Evolutionary conservation across 108 stramenopile genomes (phyloP).

Genomic region (Stephanodiscus minutulus): DNA sequence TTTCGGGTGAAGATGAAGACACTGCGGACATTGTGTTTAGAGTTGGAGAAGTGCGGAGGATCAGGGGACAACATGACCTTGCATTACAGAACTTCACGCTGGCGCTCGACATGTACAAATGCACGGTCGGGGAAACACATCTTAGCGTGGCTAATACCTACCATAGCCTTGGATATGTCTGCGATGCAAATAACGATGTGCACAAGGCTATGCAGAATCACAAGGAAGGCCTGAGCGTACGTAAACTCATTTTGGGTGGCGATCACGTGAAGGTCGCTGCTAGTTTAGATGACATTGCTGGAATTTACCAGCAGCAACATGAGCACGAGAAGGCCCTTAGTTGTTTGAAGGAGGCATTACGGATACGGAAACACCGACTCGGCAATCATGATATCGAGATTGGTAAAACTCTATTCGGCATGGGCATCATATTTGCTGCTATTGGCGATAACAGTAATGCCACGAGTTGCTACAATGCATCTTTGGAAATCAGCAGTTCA

Average conservation of each 20-base stretch:
- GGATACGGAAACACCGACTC: conserved; percentile 45
- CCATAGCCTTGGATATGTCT: conserved; percentile 48
- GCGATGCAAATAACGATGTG: conserved; percentile 38
- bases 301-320: conserved; percentile 50
- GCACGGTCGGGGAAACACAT: conserved; percentile 46
- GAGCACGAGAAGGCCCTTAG: conserved; percentile 50
- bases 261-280: conserved; percentile 51
- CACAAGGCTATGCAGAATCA: conserved; percentile 50
- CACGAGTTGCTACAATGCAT: conserved; percentile 47
- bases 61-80: conserved; percentile 38
- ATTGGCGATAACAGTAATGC: conserved; percentile 43
- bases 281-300: conserved; percentile 55
- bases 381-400: conserved; percentile 48
- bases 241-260: conserved; percentile 48
- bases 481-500: conserved; percentile 39
- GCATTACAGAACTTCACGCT: conserved; percentile 36
- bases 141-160: conserved; percentile 42
- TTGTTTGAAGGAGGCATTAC: conserved; percentile 53
- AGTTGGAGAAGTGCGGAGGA: conserved; percentile 40
- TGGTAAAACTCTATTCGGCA: conserved; percentile 54
- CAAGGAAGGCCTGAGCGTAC: conserved; percentile 46
- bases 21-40: conserved; percentile 41
- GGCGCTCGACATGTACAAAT: conserved; percentile 43
- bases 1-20: conserved; percentile 44
- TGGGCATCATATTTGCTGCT: conserved; percentile 56